Evolutionary conservation across 257 asterid genomes (phyloP).

Genomic region (Buddleja alternifolia): DNA sequence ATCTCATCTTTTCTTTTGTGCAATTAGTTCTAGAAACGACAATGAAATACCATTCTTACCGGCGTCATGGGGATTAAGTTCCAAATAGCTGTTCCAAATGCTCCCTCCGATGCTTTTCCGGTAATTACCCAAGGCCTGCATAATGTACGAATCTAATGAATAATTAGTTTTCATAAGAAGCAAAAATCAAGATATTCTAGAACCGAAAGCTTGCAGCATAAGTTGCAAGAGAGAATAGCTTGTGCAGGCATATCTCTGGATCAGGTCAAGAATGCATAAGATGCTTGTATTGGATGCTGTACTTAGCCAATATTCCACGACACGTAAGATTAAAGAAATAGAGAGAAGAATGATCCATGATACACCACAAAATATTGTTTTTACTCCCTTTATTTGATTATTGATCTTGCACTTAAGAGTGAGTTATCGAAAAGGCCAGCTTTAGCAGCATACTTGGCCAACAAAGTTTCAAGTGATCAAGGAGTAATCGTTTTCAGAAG

Average conservation of each 20-base stretch:
- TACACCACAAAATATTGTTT: background rate
- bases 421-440: background rate
- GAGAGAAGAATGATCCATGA: constrained; percentile 5
- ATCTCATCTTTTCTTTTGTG: constrained; percentile 6
- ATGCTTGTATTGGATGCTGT: constrained; percentile 1
- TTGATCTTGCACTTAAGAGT: background rate
- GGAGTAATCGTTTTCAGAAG: background rate
- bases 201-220: constrained; percentile 9
- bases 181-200: constrained; percentile 3
- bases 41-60: constrained; percentile 26
- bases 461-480: constrained; percentile 1
- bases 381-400: background rate
- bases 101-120: constrained; percentile 13
- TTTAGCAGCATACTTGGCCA: constrained; percentile 7
- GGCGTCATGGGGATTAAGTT: constrained; percentile 19
- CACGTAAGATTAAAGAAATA: background rate
- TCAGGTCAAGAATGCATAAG: background rate
- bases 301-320: background rate
- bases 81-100: constrained; percentile 18
- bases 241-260: constrained; percentile 6
- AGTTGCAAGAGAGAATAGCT: constrained; percentile 7
- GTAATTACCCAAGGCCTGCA: constrained; percentile 57
- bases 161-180: constrained; percentile 13
- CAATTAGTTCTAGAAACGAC: constrained; percentile 11
- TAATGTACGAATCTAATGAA: constrained; percentile 9